Conservation (phyloP, 2,329 filamentous ascomycete genomes). For the Venturia carpophila region DNA sequence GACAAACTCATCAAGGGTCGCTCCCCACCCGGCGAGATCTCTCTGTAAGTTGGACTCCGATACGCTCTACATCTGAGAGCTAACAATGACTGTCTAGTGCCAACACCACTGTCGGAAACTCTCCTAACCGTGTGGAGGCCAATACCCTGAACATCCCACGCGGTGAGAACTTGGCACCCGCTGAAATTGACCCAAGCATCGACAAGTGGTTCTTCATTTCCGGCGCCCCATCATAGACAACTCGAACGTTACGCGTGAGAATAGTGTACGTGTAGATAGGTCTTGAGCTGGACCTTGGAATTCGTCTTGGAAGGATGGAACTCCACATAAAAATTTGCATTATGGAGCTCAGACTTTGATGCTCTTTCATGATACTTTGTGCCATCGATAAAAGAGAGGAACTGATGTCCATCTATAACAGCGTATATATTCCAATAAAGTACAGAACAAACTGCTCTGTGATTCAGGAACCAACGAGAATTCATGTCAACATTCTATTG, state of each 20-base stretch:
- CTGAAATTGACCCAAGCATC: slow-evolving; percentile 89
- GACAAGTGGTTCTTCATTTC: slow-evolving; percentile 99
- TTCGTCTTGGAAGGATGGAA: not conserved
- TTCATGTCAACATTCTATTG: not conserved
- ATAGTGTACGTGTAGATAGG: not conserved
- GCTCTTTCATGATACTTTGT: not conserved
- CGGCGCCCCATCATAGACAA: slow-evolving; percentile 57
- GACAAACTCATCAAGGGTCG: slow-evolving; percentile 92
- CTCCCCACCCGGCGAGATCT: slow-evolving; percentile 67
- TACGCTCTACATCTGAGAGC: not conserved
- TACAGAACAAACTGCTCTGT: not conserved
- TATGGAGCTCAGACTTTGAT: not conserved
- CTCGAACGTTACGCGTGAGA: slow-evolving; percentile 26
- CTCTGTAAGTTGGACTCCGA: slow-evolving; percentile 55
- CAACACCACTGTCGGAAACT: slow-evolving; percentile 71
- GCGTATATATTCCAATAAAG: not conserved
- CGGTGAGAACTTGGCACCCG: slow-evolving; percentile 72
- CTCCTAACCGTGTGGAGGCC: slow-evolving; percentile 60
- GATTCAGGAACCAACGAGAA: not conserved
- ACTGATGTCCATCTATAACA: not conserved
- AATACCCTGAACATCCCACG: slow-evolving; percentile 68
- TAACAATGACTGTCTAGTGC: slow-evolving; percentile 46
- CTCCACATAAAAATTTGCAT: not conserved
- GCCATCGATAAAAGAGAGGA: not conserved
- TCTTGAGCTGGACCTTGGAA: not conserved